Base-by-base conservation (phyloP, 805 yeast genomes). In the Candida saitoana region DNA sequence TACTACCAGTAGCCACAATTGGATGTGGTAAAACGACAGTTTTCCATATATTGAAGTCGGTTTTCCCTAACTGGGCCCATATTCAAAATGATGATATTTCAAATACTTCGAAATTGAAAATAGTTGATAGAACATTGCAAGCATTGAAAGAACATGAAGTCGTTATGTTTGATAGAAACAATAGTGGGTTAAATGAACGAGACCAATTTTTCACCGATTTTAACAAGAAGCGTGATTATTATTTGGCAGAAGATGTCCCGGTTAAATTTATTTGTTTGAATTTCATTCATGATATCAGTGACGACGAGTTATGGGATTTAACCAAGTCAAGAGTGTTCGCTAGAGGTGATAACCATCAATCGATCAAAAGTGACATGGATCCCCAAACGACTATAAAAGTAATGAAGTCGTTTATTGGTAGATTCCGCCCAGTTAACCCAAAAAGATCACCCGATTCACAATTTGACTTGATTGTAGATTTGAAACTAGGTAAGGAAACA, bases 11-110 rank as follows among this genome's bases (percentile, higher is more conserved):
- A 3, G 89, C 97, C 0, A 88, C 96, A 0, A 77, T 91, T 40
- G 98, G 98, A 0, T 87, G 96, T 61, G 99, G 99, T 5, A 93
- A 93, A 57, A 89, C 97, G 0, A 88, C 97, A 0, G 76, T 86
- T 0, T 78, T 86, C 4, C 57, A 77, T 27, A 80, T 90, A 0
- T 65, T 93, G 32, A 47, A 54, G 0, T 54, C 69, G 7, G 59
- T 90, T 7, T 81, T 69, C 42, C 81, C 82, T 1, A 43, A 45
- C 2, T 84, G 95, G 83, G 82, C 76, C 0, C 85, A 82, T 51
- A 69, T 86, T 8, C 96, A 88, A 58, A 93, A 88, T 62, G 98
- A 91, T 62, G 78, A 86, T 49, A 68, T 86, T 16, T 18, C 68
- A 4, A 69, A 69, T 16, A 66, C 69, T 5, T 69, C 73, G n/a